Conservation (phyloP, 306 rosid genomes). For the Geum urbanum region DNA sequence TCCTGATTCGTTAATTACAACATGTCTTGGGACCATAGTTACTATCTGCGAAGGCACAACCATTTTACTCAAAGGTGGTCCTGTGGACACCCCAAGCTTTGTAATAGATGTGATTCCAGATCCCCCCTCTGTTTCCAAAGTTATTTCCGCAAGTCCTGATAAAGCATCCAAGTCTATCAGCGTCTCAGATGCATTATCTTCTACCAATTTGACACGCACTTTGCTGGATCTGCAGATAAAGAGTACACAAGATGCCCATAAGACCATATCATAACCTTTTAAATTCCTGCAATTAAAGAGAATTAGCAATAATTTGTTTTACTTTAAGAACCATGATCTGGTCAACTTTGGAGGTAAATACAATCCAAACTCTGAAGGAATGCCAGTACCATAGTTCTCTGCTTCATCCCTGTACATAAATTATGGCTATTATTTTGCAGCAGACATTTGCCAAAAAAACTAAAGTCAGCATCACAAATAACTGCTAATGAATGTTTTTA, state of each 20-base stretch:
- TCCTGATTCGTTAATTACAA: slow-evolving; percentile 72
- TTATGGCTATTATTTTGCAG: slow-evolving; percentile 27
- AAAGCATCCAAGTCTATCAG: slow-evolving; percentile 74
- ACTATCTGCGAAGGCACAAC: slow-evolving; percentile 71
- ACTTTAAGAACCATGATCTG: slow-evolving; percentile 85
- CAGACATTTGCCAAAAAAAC: not conserved
- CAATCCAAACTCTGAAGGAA: slow-evolving; percentile 65
- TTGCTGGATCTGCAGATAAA: slow-evolving; percentile 58
- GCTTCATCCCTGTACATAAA: slow-evolving; percentile 52
- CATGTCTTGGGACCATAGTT: slow-evolving; percentile 84
- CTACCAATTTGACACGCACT: slow-evolving; percentile 54
- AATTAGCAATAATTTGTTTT: slow-evolving; percentile 36
- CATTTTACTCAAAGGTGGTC: slow-evolving; percentile 54
- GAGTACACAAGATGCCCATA: slow-evolving; percentile 18
- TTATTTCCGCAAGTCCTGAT: slow-evolving; percentile 84
- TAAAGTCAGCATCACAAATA: not conserved
- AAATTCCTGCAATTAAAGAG: slow-evolving; percentile 26
- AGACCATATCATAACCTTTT: slow-evolving; percentile 9
- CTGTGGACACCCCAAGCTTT: slow-evolving; percentile 79
- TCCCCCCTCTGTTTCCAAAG: slow-evolving; percentile 55
- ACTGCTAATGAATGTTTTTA: slow-evolving; percentile 12
- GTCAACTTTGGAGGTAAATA: slow-evolving; percentile 62
- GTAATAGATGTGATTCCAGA: slow-evolving; percentile 52
- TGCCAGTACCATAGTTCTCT: slow-evolving; percentile 38
- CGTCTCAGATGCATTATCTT: slow-evolving; percentile 64